These are phyloP conservation scores for Novymonas esmeraldas DNA, from an alignment of 208 protist species.

Conservation along the genomic window DNA sequence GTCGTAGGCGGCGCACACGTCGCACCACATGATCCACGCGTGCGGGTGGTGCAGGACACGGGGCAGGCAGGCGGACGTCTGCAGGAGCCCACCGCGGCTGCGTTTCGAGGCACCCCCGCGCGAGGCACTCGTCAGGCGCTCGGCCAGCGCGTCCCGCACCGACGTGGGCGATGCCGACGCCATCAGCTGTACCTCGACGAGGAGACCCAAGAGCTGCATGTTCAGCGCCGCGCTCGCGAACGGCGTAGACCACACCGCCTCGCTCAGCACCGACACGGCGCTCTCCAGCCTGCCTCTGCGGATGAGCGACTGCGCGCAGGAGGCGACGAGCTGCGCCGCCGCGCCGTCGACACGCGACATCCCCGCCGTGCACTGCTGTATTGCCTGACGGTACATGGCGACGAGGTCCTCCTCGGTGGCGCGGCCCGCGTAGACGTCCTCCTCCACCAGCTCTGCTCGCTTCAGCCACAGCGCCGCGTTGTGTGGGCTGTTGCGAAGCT, in stretches of 20 bases:
- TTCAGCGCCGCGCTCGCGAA: slow-evolving; percentile 66
- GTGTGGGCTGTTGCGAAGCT: slow-evolving; percentile 50
- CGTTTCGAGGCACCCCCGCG: slow-evolving; percentile 18
- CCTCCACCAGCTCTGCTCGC: slow-evolving; percentile 69
- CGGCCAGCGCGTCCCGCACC: slow-evolving; percentile 19
- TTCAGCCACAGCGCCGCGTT: slow-evolving; percentile 77
- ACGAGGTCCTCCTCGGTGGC: slow-evolving; percentile 36
- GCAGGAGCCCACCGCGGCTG: slow-evolving; percentile 27
- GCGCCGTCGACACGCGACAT: slow-evolving; percentile 48
- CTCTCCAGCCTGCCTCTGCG: slow-evolving; percentile 29
- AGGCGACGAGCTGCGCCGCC: slow-evolving; percentile 66
- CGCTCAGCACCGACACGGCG: slow-evolving; percentile 46
- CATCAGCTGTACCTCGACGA: slow-evolving; percentile 62
- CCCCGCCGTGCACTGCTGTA: slow-evolving; percentile 64
- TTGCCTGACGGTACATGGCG: slow-evolving; percentile 62
- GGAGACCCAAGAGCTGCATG: slow-evolving; percentile 60
- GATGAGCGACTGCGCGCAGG: slow-evolving; percentile 47
- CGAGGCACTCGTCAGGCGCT: slow-evolving; percentile 16
- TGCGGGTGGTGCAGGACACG: slow-evolving; percentile 26
- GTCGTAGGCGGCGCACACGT: slow-evolving; percentile 27
- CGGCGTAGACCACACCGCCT: slow-evolving; percentile 62
- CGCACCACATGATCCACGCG: slow-evolving; percentile 32
- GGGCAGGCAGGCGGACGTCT: slow-evolving; percentile 16
- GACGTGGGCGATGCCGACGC: neutral
- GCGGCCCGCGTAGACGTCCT: slow-evolving; percentile 39